Base-by-base conservation (phyloP, 768 basidiomycete genomes). In the Suillus plorans region DNA sequence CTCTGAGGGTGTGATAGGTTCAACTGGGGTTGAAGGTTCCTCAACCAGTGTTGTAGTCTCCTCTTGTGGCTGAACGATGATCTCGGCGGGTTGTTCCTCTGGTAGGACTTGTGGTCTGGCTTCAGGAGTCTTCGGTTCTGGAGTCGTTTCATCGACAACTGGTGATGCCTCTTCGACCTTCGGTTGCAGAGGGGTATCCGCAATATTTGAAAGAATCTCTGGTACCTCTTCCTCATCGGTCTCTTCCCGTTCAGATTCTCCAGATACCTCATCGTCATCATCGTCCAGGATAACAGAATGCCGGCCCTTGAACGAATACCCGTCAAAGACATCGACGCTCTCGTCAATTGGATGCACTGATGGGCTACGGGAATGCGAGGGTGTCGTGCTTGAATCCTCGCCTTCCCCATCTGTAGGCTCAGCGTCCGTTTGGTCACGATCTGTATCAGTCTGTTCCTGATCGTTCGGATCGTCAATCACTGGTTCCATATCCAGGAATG, bases 401-500 rank as follows among this genome's bases (percentile, higher is more conserved):
- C 87, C 89, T 60, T 91, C 89, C 39, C 87, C 89, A 70, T 92
- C 91, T 1, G 84, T 89, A 59, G 85, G 83, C 67, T 90, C 90
- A 9, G 83, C 82, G 69, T 92, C 90, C 0, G 89, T 90, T 22
- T 87, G 84, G 28, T 82, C 82, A 14, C 84, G 85, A 66, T 89
- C 88, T 31, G 89, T 90, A 72, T 90, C 89, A 62, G 80, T 81
- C 67, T 84, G 82, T 57, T 85, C 81, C 67, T 82, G 81, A 52
- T 89, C 89, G 70, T 85, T 83, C 66, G 82, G 84, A 60, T 91
- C 90, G 68, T 95, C 92, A 66, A 99, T 87, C 57, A 92, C 89
- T 28, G 95, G 94, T 68, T 91, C 90, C 92, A 99, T 97, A 73
- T 92, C 92, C 65, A 99, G 84, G 87, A 97, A 99, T 47, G 93